Base-by-base conservation (phyloP, 176 grass and related monocot genomes). In the Saccharum spontaneum region DNA sequence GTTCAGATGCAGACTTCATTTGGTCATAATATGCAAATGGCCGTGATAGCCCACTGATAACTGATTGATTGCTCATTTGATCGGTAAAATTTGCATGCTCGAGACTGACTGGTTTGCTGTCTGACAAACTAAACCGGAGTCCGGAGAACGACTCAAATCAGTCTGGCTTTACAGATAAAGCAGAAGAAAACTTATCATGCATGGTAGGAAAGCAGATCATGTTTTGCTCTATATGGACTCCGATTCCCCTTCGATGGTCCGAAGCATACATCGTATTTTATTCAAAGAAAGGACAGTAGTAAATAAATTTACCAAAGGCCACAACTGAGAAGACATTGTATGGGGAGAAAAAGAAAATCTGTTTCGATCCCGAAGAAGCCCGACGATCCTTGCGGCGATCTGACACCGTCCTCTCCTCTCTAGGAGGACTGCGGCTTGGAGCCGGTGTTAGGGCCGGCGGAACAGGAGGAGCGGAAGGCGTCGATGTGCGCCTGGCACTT, bases 401-500 rank as follows among this genome's bases (percentile, higher is more conserved):
- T 41, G n/a, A 18, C 49, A 13, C 28, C 10, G 15, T 30, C 9
- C 13, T 30, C n/a, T 28, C 23, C 6, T 31, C 43, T 48, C 41
- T 73, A 73, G n/a, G 70, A 80, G 11, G 64, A 24, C 15, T 50
- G 46, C 26, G 43, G 66, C 26, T 69, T 8, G 33, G 54, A 30
- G 24, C 38, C n/a, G 49, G 61, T 28, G n/a, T 3, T 73, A 71
- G 69, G 69, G 65, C 78, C 83, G 68, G 86, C 14, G 54, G 95
- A 90, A 89, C 95, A 98, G 81, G 92, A 98, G 54, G 92, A 85
- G 10, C 87, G 90, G 92, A 95, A 98, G 73, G 92, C 92, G 44
- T 98, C 87, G 63, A 98, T 95, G 76, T 98, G 95, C 5, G 89
- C 78, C 54, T 95, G 90, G 78, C 95, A 98, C 81, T 95, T 98